Evolutionary conservation across 2,329 filamentous ascomycete genomes (phyloP).

Genomic region (Clarireedia homoeocarpa): DNA sequence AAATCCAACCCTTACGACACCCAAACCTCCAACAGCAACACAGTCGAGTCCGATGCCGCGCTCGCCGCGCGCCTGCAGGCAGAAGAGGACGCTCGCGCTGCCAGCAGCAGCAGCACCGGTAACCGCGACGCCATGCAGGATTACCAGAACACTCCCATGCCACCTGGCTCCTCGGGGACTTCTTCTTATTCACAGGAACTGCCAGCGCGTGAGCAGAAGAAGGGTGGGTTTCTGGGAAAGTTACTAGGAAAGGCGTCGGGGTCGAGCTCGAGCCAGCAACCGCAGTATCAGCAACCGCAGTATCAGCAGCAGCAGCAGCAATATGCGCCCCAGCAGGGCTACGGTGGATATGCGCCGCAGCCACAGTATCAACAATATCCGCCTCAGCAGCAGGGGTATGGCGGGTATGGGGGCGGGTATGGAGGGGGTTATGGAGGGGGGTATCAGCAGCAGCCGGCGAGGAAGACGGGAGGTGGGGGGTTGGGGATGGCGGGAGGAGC

Average conservation of each 20-base stretch:
- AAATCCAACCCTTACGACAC: conserved; percentile 66
- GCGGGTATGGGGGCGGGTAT: conserved; percentile 31
- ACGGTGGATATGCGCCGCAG: conserved; percentile 12
- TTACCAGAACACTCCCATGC: conserved; percentile 27
- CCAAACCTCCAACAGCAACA: neutral
- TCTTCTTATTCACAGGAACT: conserved; percentile 28
- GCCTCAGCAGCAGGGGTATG: conserved; percentile 26
- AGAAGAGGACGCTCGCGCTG: conserved; percentile 64
- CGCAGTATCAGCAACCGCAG: conserved; percentile 24
- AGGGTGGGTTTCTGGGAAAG: conserved; percentile 44
- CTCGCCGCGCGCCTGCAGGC: conserved; percentile 73
- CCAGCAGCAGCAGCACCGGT: neutral
- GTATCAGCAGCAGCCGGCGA: conserved; percentile 30
- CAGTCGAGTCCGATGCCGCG: conserved; percentile 58
- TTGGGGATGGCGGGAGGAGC: conserved; percentile 68
- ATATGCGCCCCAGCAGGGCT: conserved; percentile 6
- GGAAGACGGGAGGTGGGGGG: conserved; percentile 32
- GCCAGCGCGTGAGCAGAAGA: conserved; percentile 35
- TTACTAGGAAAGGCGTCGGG: conserved; percentile 33
- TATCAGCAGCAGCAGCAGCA: conserved; percentile 26
- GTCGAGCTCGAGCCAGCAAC: conserved; percentile 18
- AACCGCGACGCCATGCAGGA: conserved; percentile 17
- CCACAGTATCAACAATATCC: conserved; percentile 30
- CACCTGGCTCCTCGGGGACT: conserved; percentile 1
- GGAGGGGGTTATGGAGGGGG: conserved; percentile 28